Evolutionary conservation across 2,329 filamentous ascomycete species (phyloP), one percentile per base, ranked within the genome.

Genomic region (Rutstroemia sp.): DNA sequence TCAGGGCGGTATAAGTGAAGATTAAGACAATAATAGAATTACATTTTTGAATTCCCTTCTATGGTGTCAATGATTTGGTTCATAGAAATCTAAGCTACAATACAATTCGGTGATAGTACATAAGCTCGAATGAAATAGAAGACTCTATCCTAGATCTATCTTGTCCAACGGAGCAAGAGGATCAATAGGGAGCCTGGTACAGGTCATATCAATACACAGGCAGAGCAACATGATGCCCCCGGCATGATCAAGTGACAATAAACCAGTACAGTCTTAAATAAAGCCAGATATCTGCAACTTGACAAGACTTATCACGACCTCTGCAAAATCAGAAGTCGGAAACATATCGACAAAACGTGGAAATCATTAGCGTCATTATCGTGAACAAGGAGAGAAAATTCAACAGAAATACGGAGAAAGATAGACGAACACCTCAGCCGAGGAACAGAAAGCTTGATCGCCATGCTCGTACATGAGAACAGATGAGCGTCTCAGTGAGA

Each of bases 91-190:
- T 52, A 38, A 56, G 51, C 51, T 53, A 41, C 14, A 23, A 50
- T 57, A 50, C 57, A 61, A 44, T 39, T 47, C 19, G 42, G 37
- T 56, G 47, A 27, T 56, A 37, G 57, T 58, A 60, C 50, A 52
- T 47, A 30, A 46, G 30, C 30, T 34, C 49, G 42, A 23, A 47
- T 48, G 39, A 23, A 56, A 27, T 42, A 30, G 19, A 34, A 56
- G 41, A 54, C 48, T 50, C 48, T 58, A 58, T 58, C 57, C 57
- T 56, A 58, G 27, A 38, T 56, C 54, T 53, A 42, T 50, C 57
- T 59, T 59, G 57, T 59, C 57, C 54, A 57, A 59, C 48, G 54
- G 54, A 59, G 54, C 54, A 59, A 59, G 57, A 59, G 44, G 54
- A 55, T 54, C 39, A 51, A 51, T 56, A 55, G 46, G 56, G 23